Evolutionary conservation across 495 filamentous ascomycete species (phyloP).

Genomic region (Penicillium cinerascens): DNA sequence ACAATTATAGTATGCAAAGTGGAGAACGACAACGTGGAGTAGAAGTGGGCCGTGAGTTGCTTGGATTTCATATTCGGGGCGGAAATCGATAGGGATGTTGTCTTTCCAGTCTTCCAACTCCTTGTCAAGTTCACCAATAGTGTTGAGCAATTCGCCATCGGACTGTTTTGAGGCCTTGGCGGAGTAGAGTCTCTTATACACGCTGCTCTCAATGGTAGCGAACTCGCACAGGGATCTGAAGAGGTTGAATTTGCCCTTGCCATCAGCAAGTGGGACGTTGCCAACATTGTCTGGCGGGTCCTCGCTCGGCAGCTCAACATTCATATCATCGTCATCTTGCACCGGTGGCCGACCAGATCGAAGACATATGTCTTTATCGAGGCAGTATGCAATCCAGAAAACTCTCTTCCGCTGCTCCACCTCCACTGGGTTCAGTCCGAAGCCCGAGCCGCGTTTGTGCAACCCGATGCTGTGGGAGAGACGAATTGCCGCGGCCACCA

Average conservation of each 20-base stretch:
- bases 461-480: conserved; percentile 92
- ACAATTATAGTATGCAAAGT: conserved; percentile 97
- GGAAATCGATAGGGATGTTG: conserved; percentile 85
- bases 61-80: conserved; percentile 93
- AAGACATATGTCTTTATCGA: conserved; percentile 94
- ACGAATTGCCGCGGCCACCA: conserved; percentile 89
- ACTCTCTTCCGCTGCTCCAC: conserved; percentile 94
- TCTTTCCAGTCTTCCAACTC: conserved; percentile 97
- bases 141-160: conserved; percentile 90
- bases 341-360: conserved; percentile 88
- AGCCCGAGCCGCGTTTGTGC: conserved; percentile 86
- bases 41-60: conserved; percentile 84
- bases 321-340: conserved; percentile 98
- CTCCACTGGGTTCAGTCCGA: conserved; percentile 85
- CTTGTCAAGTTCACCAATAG: conserved; percentile 91
- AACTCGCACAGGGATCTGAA: conserved; percentile 91
- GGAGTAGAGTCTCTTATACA: conserved; percentile 92
- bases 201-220: conserved; percentile 84
- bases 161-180: conserved; percentile 88
- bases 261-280: conserved; percentile 84
- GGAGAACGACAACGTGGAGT: conserved; percentile 85
- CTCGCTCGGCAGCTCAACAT: conserved; percentile 89
- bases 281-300: conserved; percentile 89
- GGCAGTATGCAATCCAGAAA: conserved; percentile 96
- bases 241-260: conserved; percentile 89